Conservation (phyloP, 2,329 filamentous ascomycete genomes). For the Neocucurbitaria cava region DNA sequence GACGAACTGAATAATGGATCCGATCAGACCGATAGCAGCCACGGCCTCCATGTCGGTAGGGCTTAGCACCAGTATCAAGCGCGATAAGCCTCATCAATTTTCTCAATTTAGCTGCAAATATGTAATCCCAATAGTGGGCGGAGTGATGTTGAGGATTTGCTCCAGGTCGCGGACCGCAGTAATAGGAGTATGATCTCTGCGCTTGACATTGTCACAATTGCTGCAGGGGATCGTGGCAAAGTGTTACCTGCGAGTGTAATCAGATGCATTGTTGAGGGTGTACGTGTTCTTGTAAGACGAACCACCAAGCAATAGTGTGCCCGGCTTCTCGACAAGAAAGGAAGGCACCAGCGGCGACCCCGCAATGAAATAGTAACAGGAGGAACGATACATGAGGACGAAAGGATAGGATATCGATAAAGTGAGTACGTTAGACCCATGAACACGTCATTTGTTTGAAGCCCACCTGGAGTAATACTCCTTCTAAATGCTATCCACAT, state of each 20-base stretch:
- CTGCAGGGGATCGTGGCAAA: background rate
- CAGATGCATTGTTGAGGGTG: background rate
- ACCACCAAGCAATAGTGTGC: background rate
- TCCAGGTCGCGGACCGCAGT: too few relatives aligned
- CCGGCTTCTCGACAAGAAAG: background rate
- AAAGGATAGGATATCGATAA: too few relatives aligned
- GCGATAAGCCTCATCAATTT: too few relatives aligned
- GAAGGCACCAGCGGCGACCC: background rate
- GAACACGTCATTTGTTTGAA: background rate
- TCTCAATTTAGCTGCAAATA: too few relatives aligned
- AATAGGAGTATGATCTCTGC: too few relatives aligned
- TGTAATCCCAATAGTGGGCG: too few relatives aligned
- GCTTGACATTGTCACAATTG: background rate
- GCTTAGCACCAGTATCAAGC: too few relatives aligned
- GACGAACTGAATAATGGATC: constrained; percentile 9
- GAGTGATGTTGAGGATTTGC: too few relatives aligned
- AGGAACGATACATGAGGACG: too few relatives aligned
- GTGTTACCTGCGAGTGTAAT: background rate
- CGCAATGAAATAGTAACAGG: too few relatives aligned
- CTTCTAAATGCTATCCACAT: background rate
- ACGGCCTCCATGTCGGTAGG: constrained; percentile 3
- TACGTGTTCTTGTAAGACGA: background rate
- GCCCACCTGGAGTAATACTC: background rate
- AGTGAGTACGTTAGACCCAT: background rate
- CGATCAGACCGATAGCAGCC: constrained; percentile 3